Percentiles rank a stretch among this genome's conserved stretches.
These are phyloP conservation scores for Ramaria sp. DNA, from an alignment of 768 basidiomycete species.

Conservation along the genomic window DNA sequence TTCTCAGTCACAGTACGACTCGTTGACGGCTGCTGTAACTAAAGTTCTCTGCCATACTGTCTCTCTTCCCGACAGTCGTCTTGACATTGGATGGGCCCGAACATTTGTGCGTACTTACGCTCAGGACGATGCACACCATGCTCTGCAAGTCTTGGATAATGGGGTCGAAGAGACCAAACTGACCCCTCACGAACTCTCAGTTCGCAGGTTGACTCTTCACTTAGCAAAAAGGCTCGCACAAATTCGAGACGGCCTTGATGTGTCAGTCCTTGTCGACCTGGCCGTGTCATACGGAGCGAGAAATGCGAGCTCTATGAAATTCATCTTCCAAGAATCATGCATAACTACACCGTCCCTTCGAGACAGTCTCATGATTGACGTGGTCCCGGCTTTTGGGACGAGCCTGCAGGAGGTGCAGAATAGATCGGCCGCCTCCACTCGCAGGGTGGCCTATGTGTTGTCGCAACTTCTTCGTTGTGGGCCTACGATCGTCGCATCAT, in stretches of 20 bases:
- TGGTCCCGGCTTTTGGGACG: not conserved
- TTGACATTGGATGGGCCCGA: constrained; percentile 1
- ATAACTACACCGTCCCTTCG: not conserved
- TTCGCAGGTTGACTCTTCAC: not conserved
- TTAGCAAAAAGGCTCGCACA: not conserved
- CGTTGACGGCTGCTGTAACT: not conserved
- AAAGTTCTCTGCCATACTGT: not conserved
- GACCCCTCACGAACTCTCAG: not conserved
- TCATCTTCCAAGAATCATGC: not conserved
- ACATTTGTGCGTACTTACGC: not conserved
- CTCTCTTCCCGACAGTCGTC: not conserved
- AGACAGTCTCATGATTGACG: not conserved
- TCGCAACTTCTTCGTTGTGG: not conserved
- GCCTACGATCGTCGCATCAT: not conserved
- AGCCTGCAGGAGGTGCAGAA: not conserved
- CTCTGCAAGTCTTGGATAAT: not conserved
- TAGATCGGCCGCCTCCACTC: not conserved
- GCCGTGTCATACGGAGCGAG: not conserved
- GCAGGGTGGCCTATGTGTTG: not conserved
- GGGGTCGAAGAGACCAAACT: not conserved
- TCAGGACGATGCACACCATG: not conserved
- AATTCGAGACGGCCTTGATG: not conserved
- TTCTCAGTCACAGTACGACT: not conserved
- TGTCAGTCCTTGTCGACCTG: constrained; percentile 4
- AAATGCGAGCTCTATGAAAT: not conserved